Percentiles rank a stretch among this genome's conserved stretches.
Evolutionary conservation across 1,139 yeast species (phyloP).

Genomic region (Saccharomyces hybrid): DNA sequence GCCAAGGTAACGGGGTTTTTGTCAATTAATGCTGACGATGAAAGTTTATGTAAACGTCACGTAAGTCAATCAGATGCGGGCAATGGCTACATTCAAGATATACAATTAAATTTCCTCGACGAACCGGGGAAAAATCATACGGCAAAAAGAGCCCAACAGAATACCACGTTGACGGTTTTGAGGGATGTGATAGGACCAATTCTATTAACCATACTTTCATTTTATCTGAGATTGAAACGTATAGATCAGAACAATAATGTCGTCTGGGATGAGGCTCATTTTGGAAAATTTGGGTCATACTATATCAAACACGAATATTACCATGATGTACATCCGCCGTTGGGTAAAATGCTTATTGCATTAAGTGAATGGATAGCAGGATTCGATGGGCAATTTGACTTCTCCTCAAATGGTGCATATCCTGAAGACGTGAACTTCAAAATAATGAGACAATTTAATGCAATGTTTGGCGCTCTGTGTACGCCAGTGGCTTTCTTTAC

Average conservation of each 20-base stretch:
- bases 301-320: slow-evolving; percentile 60
- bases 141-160: not conserved
- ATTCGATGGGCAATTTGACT: slow-evolving; percentile 58
- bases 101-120: not conserved
- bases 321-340: slow-evolving; percentile 75
- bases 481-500: slow-evolving; percentile 61
- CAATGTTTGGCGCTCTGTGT: slow-evolving; percentile 52
- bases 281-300: slow-evolving; percentile 53
- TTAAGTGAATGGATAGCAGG: slow-evolving; percentile 61
- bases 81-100: not conserved
- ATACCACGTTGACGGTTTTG: not conserved
- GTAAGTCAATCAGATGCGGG: not conserved
- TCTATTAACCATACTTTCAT: slow-evolving; percentile 50
- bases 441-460: slow-evolving; percentile 60
- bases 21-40: slow-evolving; percentile 10
- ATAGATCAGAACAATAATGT: slow-evolving; percentile 61
- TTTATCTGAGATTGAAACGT: slow-evolving; percentile 58
- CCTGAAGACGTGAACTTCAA: slow-evolving; percentile 50
- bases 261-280: slow-evolving; percentile 96
- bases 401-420: slow-evolving; percentile 52
- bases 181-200: slow-evolving; percentile 2
- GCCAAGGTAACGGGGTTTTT: not conserved
- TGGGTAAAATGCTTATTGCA: slow-evolving; percentile 65
- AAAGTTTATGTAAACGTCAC: not conserved
- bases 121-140: not conserved